Evolutionary conservation across 768 basidiomycete species (phyloP).

Genomic region (Gelatoporia subvermispora): DNA sequence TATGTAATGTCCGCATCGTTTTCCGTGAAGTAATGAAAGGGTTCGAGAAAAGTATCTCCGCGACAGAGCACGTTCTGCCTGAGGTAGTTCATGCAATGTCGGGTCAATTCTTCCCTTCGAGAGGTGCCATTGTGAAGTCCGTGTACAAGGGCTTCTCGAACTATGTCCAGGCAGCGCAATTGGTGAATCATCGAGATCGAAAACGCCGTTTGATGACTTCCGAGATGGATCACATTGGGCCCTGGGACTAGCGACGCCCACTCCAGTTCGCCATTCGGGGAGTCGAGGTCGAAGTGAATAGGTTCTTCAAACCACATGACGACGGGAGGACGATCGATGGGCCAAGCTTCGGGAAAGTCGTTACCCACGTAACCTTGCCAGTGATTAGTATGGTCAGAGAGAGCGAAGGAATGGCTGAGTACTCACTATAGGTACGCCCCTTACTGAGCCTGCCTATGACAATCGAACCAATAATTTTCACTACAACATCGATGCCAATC

Average conservation of each 20-base stretch:
- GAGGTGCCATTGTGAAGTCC: not conserved
- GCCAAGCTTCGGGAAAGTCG: not conserved
- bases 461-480: too few relatives aligned
- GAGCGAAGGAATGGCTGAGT: not conserved
- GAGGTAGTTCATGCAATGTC: conserved; percentile 38
- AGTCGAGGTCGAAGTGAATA: conserved; percentile 19
- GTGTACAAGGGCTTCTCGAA: conserved; percentile 10
- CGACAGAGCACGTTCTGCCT: conserved; percentile 34
- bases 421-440: not conserved
- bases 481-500: too few relatives aligned
- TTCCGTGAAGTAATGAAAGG: conserved; percentile 10
- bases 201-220: conserved; percentile 21
- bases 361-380: not conserved
- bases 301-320: conserved; percentile 24
- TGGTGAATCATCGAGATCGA: conserved; percentile 36
- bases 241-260: conserved; percentile 24
- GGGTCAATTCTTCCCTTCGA: conserved; percentile 5
- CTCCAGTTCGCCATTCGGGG: not conserved
- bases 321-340: conserved; percentile 1
- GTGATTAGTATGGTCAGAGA: not conserved
- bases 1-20: conserved; percentile 5
- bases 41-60: conserved; percentile 28
- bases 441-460: too few relatives aligned
- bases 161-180: conserved; percentile 18
- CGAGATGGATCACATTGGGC: conserved; percentile 22